Conservation (phyloP, 1,284 basidiomycete genomes). For the Ustilago loliicola region DNA sequence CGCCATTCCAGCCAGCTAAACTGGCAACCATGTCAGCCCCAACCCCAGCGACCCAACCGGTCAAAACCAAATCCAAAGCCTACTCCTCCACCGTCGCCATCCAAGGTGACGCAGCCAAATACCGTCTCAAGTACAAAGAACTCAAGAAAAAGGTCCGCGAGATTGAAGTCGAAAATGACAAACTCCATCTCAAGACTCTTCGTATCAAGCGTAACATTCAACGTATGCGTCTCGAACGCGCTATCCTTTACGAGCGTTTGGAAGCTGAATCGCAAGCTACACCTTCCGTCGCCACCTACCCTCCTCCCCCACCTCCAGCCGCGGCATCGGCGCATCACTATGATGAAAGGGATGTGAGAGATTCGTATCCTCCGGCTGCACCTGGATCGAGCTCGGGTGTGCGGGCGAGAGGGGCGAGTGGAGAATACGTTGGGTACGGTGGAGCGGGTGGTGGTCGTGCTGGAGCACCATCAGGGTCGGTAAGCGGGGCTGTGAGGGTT, state of each 20-base stretch:
- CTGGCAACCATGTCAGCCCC: slow-evolving; percentile 36
- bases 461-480: background rate
- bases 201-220: slow-evolving; percentile 87
- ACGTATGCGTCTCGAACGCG: slow-evolving; percentile 87
- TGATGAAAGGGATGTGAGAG: slow-evolving; percentile 18
- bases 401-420: background rate
- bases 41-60: slow-evolving; percentile 45
- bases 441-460: background rate
- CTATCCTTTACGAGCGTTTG: slow-evolving; percentile 71
- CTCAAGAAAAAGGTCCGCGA: slow-evolving; percentile 88
- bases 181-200: slow-evolving; percentile 83
- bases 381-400: background rate
- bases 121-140: slow-evolving; percentile 89
- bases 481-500: slow-evolving; percentile 10
- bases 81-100: slow-evolving; percentile 67
- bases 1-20: background rate
- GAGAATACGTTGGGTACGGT: slow-evolving; percentile 5
- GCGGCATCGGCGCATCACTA: slow-evolving; percentile 19
- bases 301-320: slow-evolving; percentile 6
- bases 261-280: slow-evolving; percentile 55
- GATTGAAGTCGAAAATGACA: slow-evolving; percentile 91
- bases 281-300: slow-evolving; percentile 23
- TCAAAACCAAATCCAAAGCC: slow-evolving; percentile 67
- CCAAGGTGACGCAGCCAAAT: slow-evolving; percentile 82
- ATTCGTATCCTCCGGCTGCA: slow-evolving; percentile 1